Percentiles rank a stretch among this genome's conserved stretches.
Evolutionary conservation across 202 grass and related monocot genomes (phyloP).

Genomic region (Eragrostis tef): DNA sequence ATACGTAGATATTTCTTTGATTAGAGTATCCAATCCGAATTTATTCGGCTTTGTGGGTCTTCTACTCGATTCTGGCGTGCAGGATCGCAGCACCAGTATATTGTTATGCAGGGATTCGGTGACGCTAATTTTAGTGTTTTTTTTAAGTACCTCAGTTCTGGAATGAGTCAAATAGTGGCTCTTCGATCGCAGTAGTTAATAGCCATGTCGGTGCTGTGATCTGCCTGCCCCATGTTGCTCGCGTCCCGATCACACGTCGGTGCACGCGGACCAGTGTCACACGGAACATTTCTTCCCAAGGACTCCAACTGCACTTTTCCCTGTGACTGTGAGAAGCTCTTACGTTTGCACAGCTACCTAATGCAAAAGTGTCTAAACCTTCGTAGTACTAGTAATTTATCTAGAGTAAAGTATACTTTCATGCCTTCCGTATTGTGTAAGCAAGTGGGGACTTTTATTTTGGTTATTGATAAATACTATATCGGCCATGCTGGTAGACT

Average conservation of each 20-base stretch:
- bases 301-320: neutral
- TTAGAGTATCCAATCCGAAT: neutral
- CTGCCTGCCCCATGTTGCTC: neutral
- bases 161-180: slow-evolving; percentile 24
- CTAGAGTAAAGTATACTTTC: neutral
- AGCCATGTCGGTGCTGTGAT: slow-evolving; percentile 44
- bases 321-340: neutral
- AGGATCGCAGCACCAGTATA: neutral
- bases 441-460: slow-evolving; percentile 27
- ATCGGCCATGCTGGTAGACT: slow-evolving; percentile 4
- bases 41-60: neutral
- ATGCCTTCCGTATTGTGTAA: slow-evolving; percentile 44
- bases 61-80: neutral
- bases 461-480: neutral
- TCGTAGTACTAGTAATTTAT: neutral
- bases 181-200: slow-evolving; percentile 21
- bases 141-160: neutral
- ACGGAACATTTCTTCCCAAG: neutral
- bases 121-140: slow-evolving; percentile 28
- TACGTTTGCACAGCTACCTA: neutral
- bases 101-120: neutral
- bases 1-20: neutral
- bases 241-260: slow-evolving; percentile 11
- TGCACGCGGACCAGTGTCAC: slow-evolving; percentile 18
- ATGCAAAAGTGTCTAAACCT: neutral